A percentile compares a stretch with the other conserved stretches of the same genome.
Evolutionary conservation across 2,329 filamentous ascomycete species (phyloP).

Genomic region (Xylogone sp.): DNA sequence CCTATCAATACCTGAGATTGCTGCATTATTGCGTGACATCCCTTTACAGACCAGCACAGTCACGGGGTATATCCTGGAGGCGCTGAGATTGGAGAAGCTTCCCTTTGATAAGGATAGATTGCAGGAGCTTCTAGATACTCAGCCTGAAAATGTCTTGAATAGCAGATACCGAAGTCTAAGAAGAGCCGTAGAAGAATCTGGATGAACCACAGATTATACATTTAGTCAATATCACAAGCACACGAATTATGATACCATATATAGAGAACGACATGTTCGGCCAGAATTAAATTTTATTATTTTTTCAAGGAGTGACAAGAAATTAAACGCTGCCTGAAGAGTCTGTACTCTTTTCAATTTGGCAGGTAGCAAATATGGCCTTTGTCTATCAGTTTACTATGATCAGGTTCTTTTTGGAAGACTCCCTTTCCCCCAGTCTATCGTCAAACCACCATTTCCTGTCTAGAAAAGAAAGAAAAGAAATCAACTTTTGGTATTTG

Average conservation of each 20-base stretch:
- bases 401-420: not conserved
- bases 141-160: constrained; percentile 22
- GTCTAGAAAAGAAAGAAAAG: not conserved
- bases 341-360: too few species aligned
- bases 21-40: constrained; percentile 53
- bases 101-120: constrained; percentile 45
- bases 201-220: not conserved
- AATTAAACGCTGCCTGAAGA: not conserved
- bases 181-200: not conserved
- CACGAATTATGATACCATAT: not conserved
- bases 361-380: too few species aligned
- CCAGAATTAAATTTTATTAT: not conserved
- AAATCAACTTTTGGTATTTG: not conserved
- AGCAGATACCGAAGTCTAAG: not conserved
- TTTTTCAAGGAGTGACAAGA: not conserved
- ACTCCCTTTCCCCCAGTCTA: not conserved
- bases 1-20: constrained; percentile 46
- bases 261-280: not conserved
- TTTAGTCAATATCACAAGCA: not conserved
- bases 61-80: constrained; percentile 53
- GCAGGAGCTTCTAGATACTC: constrained; percentile 38
- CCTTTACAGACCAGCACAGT: constrained; percentile 56
- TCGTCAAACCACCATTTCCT: not conserved
- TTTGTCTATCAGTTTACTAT: not conserved
- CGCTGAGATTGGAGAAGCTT: constrained; percentile 47